Base-by-base conservation (phyloP, 441 rosid species). In the Eruca vesicaria region DNA sequence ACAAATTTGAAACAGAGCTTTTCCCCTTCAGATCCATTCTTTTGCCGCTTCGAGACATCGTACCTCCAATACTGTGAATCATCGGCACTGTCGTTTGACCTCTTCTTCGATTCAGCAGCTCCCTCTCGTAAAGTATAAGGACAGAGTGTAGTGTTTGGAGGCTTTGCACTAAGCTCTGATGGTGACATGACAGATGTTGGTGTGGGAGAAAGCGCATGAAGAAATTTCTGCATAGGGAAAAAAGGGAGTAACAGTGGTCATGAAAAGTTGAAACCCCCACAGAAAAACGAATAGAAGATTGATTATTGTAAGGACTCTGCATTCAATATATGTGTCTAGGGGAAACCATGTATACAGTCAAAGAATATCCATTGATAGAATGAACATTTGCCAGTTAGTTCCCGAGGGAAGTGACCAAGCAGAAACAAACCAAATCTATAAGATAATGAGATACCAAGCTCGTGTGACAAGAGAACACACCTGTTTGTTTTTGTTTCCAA, bases 41-140 rank as follows among this genome's bases (percentile, higher is more conserved):
- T 94, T 77, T 86, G 88, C 35, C 97, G 88, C 84, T 94, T 94
- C 18, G 94, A 76, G 70, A 89, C 91, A 84, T 94, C 98, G 33
- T 90, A 94, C 84, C 98, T 92, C 99, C 99, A 92, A 72, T 88
- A 92, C 66, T 94, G 99, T 48, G 91, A 82, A 75, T 94, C 98
- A 38, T 85, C 69, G 64, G 14, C 77, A 78, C 48, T 76, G 61
- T 86, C 88, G 57, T 72, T 64, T 57, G 81, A 43, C 79, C 96
- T 86, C 84, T 88, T 92, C 52, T 81, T 72, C 10, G 72, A 69
- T 73, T 88, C 96, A 76, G 82, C 78, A 57, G 77, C 66, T 82
- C 86, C 85, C 78, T 82, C 92, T 45, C 66, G 76, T 23, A 75
- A 66, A 35, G 77, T 84, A 81, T 84, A 95, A 0, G 97, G 98